Percentiles rank a stretch among this genome's conserved stretches.
phyloP scores from a whole-genome alignment of 169 alveolate species.

The Pseudocohnilembus persalinus region DNA sequence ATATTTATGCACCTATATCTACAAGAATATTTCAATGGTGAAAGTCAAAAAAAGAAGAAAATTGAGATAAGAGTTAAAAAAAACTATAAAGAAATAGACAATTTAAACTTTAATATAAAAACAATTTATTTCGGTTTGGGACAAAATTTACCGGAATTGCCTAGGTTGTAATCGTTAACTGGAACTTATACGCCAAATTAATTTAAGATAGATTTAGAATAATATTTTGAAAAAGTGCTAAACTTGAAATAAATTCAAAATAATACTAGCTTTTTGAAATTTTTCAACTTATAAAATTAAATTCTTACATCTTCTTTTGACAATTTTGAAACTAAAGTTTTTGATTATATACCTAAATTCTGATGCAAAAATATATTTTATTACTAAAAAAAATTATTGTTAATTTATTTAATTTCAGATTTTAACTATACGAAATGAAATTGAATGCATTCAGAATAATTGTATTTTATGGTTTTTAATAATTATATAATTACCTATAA shows the following conservation, averaged over 20 bases:
- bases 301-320: background rate
- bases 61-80: background rate
- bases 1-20: too few species aligned
- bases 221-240: too few species aligned
- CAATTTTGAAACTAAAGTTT: background rate
- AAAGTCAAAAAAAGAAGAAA: background rate
- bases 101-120: background rate
- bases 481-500: too few species aligned
- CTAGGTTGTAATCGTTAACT: background rate
- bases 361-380: too few species aligned
- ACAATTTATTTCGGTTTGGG: background rate
- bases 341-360: background rate
- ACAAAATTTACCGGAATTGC: background rate
- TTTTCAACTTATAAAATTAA: background rate
- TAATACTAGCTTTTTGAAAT: too few species aligned
- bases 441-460: too few species aligned
- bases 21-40: too few species aligned
- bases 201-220: background rate
- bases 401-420: too few species aligned
- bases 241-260: too few species aligned
- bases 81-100: background rate
- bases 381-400: too few species aligned
- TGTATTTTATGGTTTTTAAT: too few species aligned
- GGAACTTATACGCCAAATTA: background rate
- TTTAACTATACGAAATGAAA: too few species aligned